phyloP scores from a whole-genome alignment of 2,329 filamentous ascomycete species.

The Coccinonectria pachysandricola region DNA sequence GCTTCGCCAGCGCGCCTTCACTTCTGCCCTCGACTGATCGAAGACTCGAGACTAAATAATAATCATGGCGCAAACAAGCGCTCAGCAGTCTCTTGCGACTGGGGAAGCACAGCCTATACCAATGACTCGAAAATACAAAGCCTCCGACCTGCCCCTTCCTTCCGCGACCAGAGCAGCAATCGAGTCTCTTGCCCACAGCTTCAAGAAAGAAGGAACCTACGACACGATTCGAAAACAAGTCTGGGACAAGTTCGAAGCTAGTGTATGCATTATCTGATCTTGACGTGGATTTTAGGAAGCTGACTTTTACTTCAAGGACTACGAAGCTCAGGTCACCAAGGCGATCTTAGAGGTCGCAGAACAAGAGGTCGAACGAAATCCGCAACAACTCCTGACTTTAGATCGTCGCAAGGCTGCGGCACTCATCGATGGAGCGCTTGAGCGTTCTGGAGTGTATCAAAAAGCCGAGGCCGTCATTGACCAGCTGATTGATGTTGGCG shows the following conservation, averaged over 20 bases:
- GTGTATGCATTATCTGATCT: constrained; percentile 36
- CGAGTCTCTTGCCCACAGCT: constrained; percentile 65
- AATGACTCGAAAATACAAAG: constrained; percentile 48
- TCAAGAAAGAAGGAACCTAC: constrained; percentile 81
- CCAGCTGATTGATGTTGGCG: constrained; percentile 54
- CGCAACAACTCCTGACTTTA: constrained; percentile 58
- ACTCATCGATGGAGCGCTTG: constrained; percentile 67
- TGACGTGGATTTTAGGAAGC: constrained; percentile 1
- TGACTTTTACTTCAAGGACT: constrained; percentile 43
- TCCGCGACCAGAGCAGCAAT: constrained; percentile 65
- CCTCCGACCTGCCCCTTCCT: constrained; percentile 63
- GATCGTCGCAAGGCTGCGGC: constrained; percentile 65
- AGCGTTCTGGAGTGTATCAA: constrained; percentile 66
- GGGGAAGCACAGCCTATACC: constrained; percentile 7
- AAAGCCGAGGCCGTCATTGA: constrained; percentile 59
- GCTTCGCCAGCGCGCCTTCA: constrained; percentile 3
- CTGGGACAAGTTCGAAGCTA: constrained; percentile 63
- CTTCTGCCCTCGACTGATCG: no score
- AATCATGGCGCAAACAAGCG: constrained; percentile 17
- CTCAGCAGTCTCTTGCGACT: constrained; percentile 13
- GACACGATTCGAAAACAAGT: constrained; percentile 67
- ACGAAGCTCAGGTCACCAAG: constrained; percentile 56
- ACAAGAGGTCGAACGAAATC: constrained; percentile 65
- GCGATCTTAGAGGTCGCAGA: constrained; percentile 61
- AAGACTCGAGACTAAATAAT: no score